Evolutionary conservation across 208 protist genomes (phyloP), one percentile per base, ranked within the genome.

Genomic region (Acanthamoeba healyi): DNA sequence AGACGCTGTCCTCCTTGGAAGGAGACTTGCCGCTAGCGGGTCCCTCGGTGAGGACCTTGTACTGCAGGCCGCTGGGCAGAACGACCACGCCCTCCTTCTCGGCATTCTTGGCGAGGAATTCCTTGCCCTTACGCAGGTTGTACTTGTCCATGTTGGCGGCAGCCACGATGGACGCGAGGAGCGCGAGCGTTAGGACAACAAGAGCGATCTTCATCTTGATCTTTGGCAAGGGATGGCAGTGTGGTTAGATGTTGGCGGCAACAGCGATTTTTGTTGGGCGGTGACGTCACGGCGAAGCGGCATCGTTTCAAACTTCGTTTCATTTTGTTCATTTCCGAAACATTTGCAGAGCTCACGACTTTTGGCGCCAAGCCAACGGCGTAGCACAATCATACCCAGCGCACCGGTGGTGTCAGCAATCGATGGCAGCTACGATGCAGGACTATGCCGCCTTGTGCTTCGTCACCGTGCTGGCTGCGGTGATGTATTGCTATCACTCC

Each of bases 401-500:
- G n/a, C n/a, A n/a, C n/a, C n/a, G n/a, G n/a, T n/a, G n/a, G n/a
- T n/a, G n/a, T n/a, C n/a, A n/a, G 36, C 38, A 42, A 32, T 32
- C 70, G 24, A 24, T 32, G n/a, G n/a, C n/a, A n/a, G n/a, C n/a
- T n/a, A 46, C 70, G 24, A 79, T 79, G n/a, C 70, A 79, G 6
- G 70, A 79, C 36, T 79, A 79, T 79, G 70, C 70, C 38, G 12
- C 70, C 29, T 32, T 79, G 29, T 79, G 34, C 14, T 79, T 79
- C 42, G 32, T 79, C 29, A 79, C 70, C 29, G 70, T 79, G n/a
- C 32, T 79, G 24, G 70, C 70, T 5, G 70, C 70, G 7, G 70
- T 79, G 24, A 79, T 79, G 70, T 79, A 79, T n/a, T 79, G 70
- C 36, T 79, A 79, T 44, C 70, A 79, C 38, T 79, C 70, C 36